Conservation (phyloP, 1,284 basidiomycete species). For the Hortiboletus rubellus region DNA sequence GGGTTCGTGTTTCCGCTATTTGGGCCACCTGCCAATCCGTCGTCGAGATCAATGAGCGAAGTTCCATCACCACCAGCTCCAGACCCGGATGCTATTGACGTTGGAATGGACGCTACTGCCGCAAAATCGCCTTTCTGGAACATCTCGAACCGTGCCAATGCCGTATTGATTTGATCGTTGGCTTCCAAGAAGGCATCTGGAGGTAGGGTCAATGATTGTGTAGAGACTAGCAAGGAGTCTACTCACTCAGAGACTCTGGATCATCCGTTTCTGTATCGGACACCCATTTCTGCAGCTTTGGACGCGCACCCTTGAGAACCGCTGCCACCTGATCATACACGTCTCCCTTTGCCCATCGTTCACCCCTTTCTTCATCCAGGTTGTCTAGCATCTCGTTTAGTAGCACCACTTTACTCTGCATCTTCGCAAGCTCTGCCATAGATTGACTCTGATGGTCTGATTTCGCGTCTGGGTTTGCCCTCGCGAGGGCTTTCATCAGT, state of each 20-base stretch:
- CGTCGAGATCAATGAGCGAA: conserved; percentile 77
- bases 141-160: conserved; percentile 86
- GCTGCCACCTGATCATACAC: conserved; percentile 96
- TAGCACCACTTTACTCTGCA: conserved; percentile 92
- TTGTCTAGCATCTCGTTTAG: conserved; percentile 98
- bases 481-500: conserved; percentile 94
- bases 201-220: conserved; percentile 1
- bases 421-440: conserved; percentile 87
- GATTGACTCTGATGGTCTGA: conserved; percentile 93
- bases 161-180: conserved; percentile 97
- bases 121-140: conserved; percentile 88
- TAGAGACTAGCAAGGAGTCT: not conserved
- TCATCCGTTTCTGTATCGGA: conserved; percentile 86
- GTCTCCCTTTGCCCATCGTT: conserved; percentile 84
- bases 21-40: conserved; percentile 31
- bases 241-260: conserved; percentile 81
- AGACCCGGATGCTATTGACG: conserved; percentile 47
- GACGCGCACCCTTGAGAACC: conserved; percentile 82
- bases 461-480: conserved; percentile 92
- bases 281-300: conserved; percentile 98
- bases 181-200: conserved; percentile 91
- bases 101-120: conserved; percentile 62
- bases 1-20: conserved; percentile 23
- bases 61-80: conserved; percentile 33
- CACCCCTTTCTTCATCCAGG: conserved; percentile 67